phyloP scores from a whole-genome alignment of 129 eudicot genomes.

The Pseudognaphalium luteoalbum region DNA sequence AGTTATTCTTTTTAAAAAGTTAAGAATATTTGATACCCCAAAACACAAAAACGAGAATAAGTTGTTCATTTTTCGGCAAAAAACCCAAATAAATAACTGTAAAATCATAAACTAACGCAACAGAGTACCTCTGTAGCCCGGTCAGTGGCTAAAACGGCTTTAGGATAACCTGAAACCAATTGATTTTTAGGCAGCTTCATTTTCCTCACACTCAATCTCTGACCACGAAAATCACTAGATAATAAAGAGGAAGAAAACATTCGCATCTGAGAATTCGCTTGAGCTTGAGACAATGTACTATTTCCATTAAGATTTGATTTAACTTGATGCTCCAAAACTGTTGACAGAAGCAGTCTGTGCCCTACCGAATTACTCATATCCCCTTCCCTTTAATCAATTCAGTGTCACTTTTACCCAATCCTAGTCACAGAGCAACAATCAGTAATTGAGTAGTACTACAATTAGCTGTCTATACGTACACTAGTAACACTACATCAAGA shows the following conservation, averaged over 20 bases:
- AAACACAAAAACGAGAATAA: too few relatives aligned
- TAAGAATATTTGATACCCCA: too few relatives aligned
- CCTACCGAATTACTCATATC: slow-evolving; percentile 76
- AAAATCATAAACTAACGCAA: neutral
- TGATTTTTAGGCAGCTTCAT: slow-evolving; percentile 43
- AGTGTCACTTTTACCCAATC: slow-evolving; percentile 26
- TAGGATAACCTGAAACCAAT: slow-evolving; percentile 32
- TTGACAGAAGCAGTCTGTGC: slow-evolving; percentile 53
- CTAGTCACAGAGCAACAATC: slow-evolving; percentile 13
- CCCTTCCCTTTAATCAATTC: slow-evolving; percentile 9
- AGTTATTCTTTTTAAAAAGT: too few relatives aligned
- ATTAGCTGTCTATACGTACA: neutral
- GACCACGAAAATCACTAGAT: slow-evolving; percentile 49
- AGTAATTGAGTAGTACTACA: neutral
- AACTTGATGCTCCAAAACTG: slow-evolving; percentile 58
- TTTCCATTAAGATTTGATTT: slow-evolving; percentile 44
- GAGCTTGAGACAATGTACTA: slow-evolving; percentile 46
- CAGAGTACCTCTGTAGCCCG: slow-evolving; percentile 59
- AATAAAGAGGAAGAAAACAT: slow-evolving; percentile 36
- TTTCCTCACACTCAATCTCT: slow-evolving; percentile 37
- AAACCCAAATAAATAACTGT: neutral
- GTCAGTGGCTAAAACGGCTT: slow-evolving; percentile 69
- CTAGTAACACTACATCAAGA: neutral
- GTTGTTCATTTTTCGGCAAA: too few relatives aligned
- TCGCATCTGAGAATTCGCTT: slow-evolving; percentile 53